These are phyloP conservation scores for Lagenidium giganteum DNA, from an alignment of 352 stramenopile species.

Conservation along the genomic window DNA sequence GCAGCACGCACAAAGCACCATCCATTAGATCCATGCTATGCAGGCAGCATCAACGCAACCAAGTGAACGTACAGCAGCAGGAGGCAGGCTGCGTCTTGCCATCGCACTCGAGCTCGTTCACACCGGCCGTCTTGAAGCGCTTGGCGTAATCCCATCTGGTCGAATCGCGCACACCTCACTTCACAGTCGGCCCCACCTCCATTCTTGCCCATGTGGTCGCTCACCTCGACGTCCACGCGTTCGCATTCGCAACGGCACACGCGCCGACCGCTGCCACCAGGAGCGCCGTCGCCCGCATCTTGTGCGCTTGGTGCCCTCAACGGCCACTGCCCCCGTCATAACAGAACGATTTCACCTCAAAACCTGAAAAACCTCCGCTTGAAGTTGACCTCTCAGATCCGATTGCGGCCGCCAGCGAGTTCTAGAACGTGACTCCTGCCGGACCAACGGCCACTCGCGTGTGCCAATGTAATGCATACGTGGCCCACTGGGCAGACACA, in stretches of 20 bases:
- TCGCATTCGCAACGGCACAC: background rate
- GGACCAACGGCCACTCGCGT: too few relatives aligned
- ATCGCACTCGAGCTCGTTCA: conserved; percentile 58
- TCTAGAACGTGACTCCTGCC: conserved; percentile 29
- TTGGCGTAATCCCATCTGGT: conserved; percentile 78
- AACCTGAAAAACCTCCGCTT: conserved; percentile 23
- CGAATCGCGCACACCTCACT: background rate
- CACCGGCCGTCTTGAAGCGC: conserved; percentile 57
- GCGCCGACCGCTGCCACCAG: conserved; percentile 2
- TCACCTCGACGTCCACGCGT: background rate
- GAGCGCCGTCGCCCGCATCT: conserved; percentile 1
- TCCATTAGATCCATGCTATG: background rate
- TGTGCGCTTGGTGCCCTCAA: conserved; percentile 9
- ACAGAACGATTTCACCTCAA: conserved; percentile 13
- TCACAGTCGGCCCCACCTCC: conserved; percentile 2
- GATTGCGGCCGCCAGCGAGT: conserved; percentile 11
- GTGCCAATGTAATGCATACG: too few relatives aligned
- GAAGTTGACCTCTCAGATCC: conserved; percentile 13
- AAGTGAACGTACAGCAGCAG: conserved; percentile 59
- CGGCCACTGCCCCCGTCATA: too few relatives aligned
- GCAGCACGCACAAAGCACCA: background rate
- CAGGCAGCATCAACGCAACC: background rate
- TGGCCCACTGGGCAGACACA: too few relatives aligned
- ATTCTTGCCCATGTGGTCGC: conserved; percentile 11
- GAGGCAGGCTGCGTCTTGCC: conserved; percentile 43